phyloP scores from a whole-genome alignment of 768 basidiomycete species.

The Tubosaeta sp. region DNA sequence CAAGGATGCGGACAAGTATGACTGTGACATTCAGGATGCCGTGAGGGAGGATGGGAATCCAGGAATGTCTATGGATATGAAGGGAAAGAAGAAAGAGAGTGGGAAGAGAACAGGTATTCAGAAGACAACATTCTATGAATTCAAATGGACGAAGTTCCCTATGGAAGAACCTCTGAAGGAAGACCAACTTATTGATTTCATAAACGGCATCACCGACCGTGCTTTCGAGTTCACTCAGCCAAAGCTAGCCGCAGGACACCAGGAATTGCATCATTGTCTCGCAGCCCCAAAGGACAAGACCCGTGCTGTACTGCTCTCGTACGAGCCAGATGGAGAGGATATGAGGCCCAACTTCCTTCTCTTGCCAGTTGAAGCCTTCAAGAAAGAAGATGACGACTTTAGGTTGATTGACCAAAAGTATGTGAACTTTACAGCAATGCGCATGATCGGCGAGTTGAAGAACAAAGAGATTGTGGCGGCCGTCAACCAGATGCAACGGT shows the following conservation, averaged over 20 bases:
- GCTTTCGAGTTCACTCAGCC: no score
- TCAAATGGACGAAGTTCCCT: constrained; percentile 3
- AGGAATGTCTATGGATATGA: neutral
- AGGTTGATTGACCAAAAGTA: neutral
- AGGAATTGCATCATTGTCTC: constrained; percentile 1
- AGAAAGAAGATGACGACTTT: neutral
- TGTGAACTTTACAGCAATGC: no score
- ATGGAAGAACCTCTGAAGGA: neutral
- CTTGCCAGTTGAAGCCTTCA: neutral
- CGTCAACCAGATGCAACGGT: no score
- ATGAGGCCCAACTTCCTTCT: constrained; percentile 6
- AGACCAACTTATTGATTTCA: neutral
- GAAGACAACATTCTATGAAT: neutral
- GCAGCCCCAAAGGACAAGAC: constrained; percentile 1
- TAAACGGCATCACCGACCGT: no score
- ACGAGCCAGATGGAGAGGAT: constrained; percentile 6
- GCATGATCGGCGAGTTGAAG: no score
- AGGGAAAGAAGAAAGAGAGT: neutral
- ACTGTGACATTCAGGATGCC: neutral
- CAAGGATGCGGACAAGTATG: neutral
- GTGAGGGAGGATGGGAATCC: neutral
- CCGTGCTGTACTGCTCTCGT: constrained; percentile 31
- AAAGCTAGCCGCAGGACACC: neutral
- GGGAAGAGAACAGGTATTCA: neutral
- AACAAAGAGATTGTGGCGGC: no score